These are phyloP conservation scores for Paecilomyces sp. DNA, from an alignment of 2,329 filamentous ascomycete species.

Conservation along the genomic window DNA sequence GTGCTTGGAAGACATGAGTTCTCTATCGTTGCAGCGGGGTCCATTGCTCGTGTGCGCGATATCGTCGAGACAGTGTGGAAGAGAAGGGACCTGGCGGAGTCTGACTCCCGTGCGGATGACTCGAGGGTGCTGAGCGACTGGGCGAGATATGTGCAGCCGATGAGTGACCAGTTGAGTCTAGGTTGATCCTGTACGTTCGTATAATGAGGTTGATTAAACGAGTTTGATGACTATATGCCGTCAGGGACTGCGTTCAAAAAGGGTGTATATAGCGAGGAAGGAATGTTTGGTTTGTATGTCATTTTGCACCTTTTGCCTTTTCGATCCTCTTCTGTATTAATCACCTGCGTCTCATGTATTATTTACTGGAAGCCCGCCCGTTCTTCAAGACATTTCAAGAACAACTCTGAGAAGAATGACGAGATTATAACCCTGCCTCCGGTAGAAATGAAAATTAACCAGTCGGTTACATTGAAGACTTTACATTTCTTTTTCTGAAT, in stretches of 20 bases:
- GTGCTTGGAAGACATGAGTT: neutral
- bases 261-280: no score
- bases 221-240: no score
- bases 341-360: no score
- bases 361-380: no score
- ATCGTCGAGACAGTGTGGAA: constrained; percentile 11
- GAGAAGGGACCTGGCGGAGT: constrained; percentile 5
- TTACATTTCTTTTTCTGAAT: neutral
- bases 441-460: neutral
- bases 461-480: neutral
- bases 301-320: no score
- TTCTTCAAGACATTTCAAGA: no score
- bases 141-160: constrained; percentile 9
- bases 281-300: no score
- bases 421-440: neutral
- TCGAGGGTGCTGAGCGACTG: constrained; percentile 1
- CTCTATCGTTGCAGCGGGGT: constrained; percentile 3
- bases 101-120: neutral
- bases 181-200: neutral
- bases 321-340: no score
- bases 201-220: neutral
- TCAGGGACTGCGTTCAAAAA: no score
- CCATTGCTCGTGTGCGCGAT: constrained; percentile 4
- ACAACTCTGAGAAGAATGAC: no score
- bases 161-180: constrained; percentile 8